phyloP scores from a whole-genome alignment of 2,329 filamentous ascomycete species.

The Epichloe brachyelytri region DNA sequence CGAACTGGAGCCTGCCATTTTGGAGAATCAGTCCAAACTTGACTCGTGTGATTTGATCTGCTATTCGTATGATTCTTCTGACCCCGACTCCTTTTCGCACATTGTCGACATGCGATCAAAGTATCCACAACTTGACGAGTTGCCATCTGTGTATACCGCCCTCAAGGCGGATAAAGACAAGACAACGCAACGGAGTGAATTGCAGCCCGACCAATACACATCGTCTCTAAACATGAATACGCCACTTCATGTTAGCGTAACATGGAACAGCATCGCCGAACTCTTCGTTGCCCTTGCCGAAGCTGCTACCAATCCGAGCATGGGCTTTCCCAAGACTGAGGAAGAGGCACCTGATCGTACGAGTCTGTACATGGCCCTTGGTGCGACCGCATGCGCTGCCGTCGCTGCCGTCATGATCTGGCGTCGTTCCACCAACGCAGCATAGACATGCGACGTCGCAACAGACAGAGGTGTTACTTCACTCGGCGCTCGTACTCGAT shows the following conservation, averaged over 20 bases:
- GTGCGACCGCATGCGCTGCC: constrained; percentile 53
- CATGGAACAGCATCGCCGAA: constrained; percentile 87
- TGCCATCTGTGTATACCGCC: constrained; percentile 84
- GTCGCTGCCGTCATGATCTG: constrained; percentile 54
- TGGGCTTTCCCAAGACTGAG: constrained; percentile 78
- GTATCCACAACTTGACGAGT: constrained; percentile 72
- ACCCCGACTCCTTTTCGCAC: constrained; percentile 90
- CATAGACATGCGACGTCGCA: constrained; percentile 10
- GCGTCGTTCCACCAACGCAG: constrained; percentile 41
- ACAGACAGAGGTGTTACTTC: neutral
- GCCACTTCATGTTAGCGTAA: constrained; percentile 87
- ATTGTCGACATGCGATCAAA: constrained; percentile 69
- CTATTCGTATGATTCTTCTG: constrained; percentile 92
- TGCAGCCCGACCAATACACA: constrained; percentile 88
- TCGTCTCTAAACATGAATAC: constrained; percentile 74
- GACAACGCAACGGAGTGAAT: constrained; percentile 83
- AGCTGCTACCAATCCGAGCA: constrained; percentile 78
- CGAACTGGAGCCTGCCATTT: constrained; percentile 84
- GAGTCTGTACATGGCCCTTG: constrained; percentile 72
- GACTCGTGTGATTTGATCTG: constrained; percentile 89
- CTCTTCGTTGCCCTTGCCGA: constrained; percentile 87
- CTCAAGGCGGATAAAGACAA: constrained; percentile 94
- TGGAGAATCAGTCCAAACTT: constrained; percentile 83
- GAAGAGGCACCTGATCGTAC: constrained; percentile 76
- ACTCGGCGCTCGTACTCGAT: neutral